phyloP scores from a whole-genome alignment of 192 early-diverging fungal genomes.

The Gaertneriomyces sp. region DNA sequence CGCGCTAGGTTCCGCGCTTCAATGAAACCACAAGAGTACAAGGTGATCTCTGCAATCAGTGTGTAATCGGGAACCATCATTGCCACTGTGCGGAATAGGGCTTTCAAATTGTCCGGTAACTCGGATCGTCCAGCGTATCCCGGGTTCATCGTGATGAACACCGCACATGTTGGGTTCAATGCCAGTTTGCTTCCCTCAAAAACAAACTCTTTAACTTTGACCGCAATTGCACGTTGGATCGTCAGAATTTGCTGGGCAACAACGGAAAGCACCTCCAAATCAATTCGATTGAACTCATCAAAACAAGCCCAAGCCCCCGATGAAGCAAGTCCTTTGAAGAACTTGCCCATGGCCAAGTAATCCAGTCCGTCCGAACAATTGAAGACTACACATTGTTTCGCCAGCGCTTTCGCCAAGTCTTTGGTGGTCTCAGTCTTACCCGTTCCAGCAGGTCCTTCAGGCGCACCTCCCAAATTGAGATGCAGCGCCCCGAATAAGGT shows the following conservation, averaged over 20 bases:
- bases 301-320: conserved; percentile 66
- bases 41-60: conserved; percentile 61
- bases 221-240: conserved; percentile 58
- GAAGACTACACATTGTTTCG: conserved; percentile 69
- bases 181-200: conserved; percentile 58
- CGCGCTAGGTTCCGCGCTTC: conserved; percentile 55
- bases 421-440: conserved; percentile 69
- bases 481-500: conserved; percentile 62
- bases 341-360: conserved; percentile 66
- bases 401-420: conserved; percentile 62
- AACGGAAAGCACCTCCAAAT: conserved; percentile 61
- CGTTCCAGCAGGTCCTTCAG: conserved; percentile 56
- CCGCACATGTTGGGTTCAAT: conserved; percentile 56
- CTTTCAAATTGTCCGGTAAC: conserved; percentile 53
- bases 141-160: conserved; percentile 69
- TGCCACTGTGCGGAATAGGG: conserved; percentile 50
- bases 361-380: conserved; percentile 68
- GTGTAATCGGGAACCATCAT: conserved; percentile 68
- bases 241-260: conserved; percentile 65
- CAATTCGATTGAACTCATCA: conserved; percentile 66
- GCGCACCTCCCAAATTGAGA: conserved; percentile 62
- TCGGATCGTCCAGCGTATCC: conserved; percentile 60
- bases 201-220: conserved; percentile 52
- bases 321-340: conserved; percentile 61
- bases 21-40: conserved; percentile 64